phyloP scores from a whole-genome alignment of 192 early-diverging fungal species.

The Gigaspora rosea region DNA sequence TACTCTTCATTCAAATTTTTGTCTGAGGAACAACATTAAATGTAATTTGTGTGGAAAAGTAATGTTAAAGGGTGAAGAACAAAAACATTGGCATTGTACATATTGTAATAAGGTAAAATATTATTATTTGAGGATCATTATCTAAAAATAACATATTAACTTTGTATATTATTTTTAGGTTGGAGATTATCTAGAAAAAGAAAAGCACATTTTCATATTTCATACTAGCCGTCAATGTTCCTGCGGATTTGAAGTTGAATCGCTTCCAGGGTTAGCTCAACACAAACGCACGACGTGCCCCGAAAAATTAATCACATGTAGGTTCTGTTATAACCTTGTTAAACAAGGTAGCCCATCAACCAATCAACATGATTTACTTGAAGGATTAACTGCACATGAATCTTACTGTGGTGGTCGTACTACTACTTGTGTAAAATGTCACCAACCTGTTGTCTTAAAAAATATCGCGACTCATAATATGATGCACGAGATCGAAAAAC shows the following conservation, averaged over 20 bases:
- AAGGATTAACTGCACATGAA: conserved; percentile 74
- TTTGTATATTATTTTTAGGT: conserved; percentile 21
- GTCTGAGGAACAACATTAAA: conserved; percentile 74
- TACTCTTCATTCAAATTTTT: conserved; percentile 75
- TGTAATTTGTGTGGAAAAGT: conserved; percentile 67
- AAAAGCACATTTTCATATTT: conserved; percentile 68
- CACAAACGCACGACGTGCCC: conserved; percentile 74
- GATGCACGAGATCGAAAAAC: conserved; percentile 67
- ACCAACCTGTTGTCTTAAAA: conserved; percentile 70
- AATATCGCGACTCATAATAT: conserved; percentile 75
- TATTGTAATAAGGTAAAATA: conserved; percentile 53
- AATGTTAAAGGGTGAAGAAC: conserved; percentile 68
- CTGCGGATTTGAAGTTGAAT: conserved; percentile 50
- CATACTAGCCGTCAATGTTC: conserved; percentile 64
- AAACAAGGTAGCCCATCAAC: conserved; percentile 60
- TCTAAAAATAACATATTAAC: neutral
- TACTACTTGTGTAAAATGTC: conserved; percentile 79
- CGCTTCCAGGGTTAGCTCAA: conserved; percentile 55
- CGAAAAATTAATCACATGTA: conserved; percentile 75
- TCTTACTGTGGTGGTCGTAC: conserved; percentile 83
- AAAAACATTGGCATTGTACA: conserved; percentile 84
- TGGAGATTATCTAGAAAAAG: conserved; percentile 49
- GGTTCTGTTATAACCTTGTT: conserved; percentile 77
- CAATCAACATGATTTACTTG: conserved; percentile 62
- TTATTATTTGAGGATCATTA: neutral